Conservation (phyloP, 2,329 filamentous ascomycete genomes). For the Aureobasidium sp. region DNA sequence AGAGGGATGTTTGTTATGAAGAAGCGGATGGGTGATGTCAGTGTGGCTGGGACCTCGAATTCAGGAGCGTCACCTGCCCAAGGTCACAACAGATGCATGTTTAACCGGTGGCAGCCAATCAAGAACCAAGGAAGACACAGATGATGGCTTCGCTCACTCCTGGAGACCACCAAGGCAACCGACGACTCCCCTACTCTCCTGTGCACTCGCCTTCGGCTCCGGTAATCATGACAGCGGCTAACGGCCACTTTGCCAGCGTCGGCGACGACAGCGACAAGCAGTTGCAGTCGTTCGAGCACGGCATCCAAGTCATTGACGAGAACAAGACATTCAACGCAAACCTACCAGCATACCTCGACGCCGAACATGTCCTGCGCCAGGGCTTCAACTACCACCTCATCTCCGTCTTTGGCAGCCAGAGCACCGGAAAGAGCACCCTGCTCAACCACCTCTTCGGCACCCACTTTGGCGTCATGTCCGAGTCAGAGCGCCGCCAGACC, state of each 20-base stretch:
- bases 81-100: background rate
- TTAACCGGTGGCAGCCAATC: conserved; percentile 7
- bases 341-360: conserved; percentile 71
- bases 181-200: conserved; percentile 11
- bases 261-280: conserved; percentile 54
- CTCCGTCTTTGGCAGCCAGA: conserved; percentile 97
- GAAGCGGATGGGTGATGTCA: background rate
- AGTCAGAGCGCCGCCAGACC: conserved; percentile 86
- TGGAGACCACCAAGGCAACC: background rate
- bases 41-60: background rate
- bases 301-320: conserved; percentile 94
- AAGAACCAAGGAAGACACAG: background rate
- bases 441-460: conserved; percentile 95
- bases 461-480: conserved; percentile 95
- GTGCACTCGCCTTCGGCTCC: conserved; percentile 23
- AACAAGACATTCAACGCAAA: conserved; percentile 88
- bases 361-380: conserved; percentile 71
- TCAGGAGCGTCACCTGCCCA: background rate
- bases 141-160: conserved; percentile 6
- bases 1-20: background rate
- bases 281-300: conserved; percentile 73
- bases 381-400: conserved; percentile 99
- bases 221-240: conserved; percentile 42
- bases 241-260: conserved; percentile 70
- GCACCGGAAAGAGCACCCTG: conserved; percentile 94